Evolutionary conservation across 169 alveolate species (phyloP).

Genomic region (Plasmodium malariae): DNA sequence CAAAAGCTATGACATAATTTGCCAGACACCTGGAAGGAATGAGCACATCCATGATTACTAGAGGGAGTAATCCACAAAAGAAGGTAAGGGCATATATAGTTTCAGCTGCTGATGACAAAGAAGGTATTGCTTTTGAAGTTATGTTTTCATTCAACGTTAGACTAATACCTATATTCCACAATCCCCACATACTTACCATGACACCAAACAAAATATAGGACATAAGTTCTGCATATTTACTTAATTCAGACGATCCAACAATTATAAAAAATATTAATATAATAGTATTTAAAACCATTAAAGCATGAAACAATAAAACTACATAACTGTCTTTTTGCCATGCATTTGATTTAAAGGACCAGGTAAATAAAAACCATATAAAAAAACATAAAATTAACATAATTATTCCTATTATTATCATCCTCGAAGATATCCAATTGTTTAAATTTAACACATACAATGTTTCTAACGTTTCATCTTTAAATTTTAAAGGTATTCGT

Average conservation of each 20-base stretch:
- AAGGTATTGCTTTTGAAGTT: background rate
- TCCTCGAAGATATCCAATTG: conserved; percentile 64
- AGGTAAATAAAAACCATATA: conserved; percentile 73
- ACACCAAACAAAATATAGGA: conserved; percentile 72
- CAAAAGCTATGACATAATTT: background rate
- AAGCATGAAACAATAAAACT: conserved; percentile 61
- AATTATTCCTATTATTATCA: conserved; percentile 59
- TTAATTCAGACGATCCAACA: conserved; percentile 16
- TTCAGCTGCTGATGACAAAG: conserved; percentile 68
- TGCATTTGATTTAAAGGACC: conserved; percentile 67
- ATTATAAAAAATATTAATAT: conserved; percentile 51
- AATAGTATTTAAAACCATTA: conserved; percentile 70
- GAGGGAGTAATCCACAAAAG: conserved; percentile 80
- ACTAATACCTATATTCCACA: conserved; percentile 76
- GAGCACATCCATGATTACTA: conserved; percentile 78
- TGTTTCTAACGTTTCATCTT: conserved; percentile 77
- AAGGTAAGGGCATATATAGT: conserved; percentile 69
- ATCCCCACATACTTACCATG: conserved; percentile 78
- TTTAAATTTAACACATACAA: conserved; percentile 82
- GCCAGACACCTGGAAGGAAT: conserved; percentile 77
- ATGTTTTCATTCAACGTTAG: conserved; percentile 19
- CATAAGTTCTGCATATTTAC: conserved; percentile 72
- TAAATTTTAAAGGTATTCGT: conserved; percentile 79
- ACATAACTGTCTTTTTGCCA: conserved; percentile 66
- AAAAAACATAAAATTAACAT: conserved; percentile 68